Conservation (phyloP, 1,139 yeast genomes). For the Lodderomyces oxycetoniae region DNA sequence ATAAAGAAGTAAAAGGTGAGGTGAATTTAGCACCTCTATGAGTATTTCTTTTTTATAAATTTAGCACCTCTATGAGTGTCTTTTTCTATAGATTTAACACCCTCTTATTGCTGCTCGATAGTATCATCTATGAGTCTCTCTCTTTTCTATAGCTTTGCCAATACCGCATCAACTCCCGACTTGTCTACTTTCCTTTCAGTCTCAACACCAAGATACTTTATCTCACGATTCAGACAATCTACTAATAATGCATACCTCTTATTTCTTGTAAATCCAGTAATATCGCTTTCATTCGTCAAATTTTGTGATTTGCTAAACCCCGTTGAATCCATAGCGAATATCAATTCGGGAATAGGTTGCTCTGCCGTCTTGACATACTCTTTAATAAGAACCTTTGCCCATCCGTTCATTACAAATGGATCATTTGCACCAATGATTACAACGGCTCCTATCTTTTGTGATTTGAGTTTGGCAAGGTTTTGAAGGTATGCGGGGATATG, state of each 20-base stretch:
- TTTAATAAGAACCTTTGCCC: slow-evolving; percentile 64
- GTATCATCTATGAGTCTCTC: too few relatives aligned
- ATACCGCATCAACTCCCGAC: slow-evolving; percentile 24
- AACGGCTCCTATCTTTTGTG: slow-evolving; percentile 63
- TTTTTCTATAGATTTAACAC: background rate
- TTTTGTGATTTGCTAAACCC: slow-evolving; percentile 48
- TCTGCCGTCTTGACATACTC: slow-evolving; percentile 10
- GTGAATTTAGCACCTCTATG: too few relatives aligned
- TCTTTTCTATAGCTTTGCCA: slow-evolving; percentile 13
- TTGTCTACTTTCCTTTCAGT: slow-evolving; percentile 20
- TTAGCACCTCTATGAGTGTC: background rate
- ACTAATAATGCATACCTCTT: slow-evolving; percentile 70
- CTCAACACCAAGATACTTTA: slow-evolving; percentile 25
- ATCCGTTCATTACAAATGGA: slow-evolving; percentile 77
- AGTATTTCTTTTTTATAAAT: background rate
- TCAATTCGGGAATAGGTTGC: slow-evolving; percentile 30
- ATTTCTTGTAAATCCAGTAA: slow-evolving; percentile 61
- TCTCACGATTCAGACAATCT: slow-evolving; percentile 26
- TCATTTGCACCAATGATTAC: slow-evolving; percentile 71
- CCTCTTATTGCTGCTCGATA: too few relatives aligned
- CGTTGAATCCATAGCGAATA: slow-evolving; percentile 68
- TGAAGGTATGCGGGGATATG: slow-evolving; percentile 75
- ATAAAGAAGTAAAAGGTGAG: too few relatives aligned
- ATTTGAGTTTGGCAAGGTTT: slow-evolving; percentile 45
- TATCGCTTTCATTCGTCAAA: slow-evolving; percentile 40